Base-by-base conservation (phyloP, 345 rosid genomes). In the Boechera retrofracta region DNA sequence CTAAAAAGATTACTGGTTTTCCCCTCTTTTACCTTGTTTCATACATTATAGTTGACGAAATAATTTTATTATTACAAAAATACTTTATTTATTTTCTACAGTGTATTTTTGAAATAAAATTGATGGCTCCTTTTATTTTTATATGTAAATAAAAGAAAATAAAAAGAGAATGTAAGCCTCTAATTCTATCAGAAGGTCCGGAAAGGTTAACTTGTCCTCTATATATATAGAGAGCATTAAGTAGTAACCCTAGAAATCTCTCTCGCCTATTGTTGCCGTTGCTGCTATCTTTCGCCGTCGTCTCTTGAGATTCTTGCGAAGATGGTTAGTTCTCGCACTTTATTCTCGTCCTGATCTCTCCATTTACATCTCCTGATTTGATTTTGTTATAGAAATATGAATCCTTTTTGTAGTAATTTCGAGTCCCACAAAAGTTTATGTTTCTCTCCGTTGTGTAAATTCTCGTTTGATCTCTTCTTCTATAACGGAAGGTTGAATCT, bases 321-420 rank as follows among this genome's bases (percentile, higher is more conserved):
- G 77, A 78, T 78, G 81, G 81, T 78, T 28, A 28, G 77, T 18
- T 38, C 65, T 64, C 72, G 1, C 38, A 6, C 13, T 64, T 10
- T 3, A 26, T 63, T 6, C 59, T 21, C 24, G 24, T 21, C 24
- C 1, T 1, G 24, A 21, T 21, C 24, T 55, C 65, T 38, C 52
- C 33, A 2, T 24, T 32, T 42, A 7, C 53, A 42, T 26, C 7
- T 64, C 41, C 45, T 47, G 24, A 4, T 61, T 67, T 11, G 29
- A 41, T 74, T 74, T 41, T 0, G 15, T 0, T 0, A 28, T 11
- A 7, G 13, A 24, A 1, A 7, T 12, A 5, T 18, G 56, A 13
- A 35, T 58, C 36, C 29, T 13, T 8, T 38, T 7, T 8, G 1
- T 11, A n/a, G 35, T 13, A 18, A 28, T 56, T 38, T 66, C 1